Conservation (phyloP, 1,284 basidiomycete species). For the Ceratobasidium sp. region DNA sequence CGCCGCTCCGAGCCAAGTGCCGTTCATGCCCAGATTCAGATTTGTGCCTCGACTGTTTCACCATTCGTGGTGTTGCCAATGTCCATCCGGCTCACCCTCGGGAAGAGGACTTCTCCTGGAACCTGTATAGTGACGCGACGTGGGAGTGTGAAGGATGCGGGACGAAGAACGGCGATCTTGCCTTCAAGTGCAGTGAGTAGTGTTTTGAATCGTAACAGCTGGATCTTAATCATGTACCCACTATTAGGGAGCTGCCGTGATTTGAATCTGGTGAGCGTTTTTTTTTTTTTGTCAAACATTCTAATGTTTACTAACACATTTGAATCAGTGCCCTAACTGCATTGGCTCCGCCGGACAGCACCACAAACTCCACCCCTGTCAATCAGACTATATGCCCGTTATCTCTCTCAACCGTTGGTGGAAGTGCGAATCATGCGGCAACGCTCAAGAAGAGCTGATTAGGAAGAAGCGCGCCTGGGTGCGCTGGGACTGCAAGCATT, state of each 20-base stretch:
- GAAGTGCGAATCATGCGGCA: conserved; percentile 34
- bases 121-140: conserved; percentile 22
- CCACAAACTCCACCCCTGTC: conserved; percentile 35
- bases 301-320: neutral
- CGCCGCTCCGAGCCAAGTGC: conserved; percentile 32
- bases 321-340: conserved; percentile 36
- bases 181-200: conserved; percentile 36
- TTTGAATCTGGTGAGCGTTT: conserved; percentile 25
- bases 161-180: conserved; percentile 35
- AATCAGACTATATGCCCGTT: conserved; percentile 30
- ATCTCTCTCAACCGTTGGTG: conserved; percentile 37
- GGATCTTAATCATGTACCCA: neutral
- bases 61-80: conserved; percentile 26
- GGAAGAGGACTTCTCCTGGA: conserved; percentile 32
- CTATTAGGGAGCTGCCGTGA: conserved; percentile 37
- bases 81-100: conserved; percentile 31
- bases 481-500: conserved; percentile 37
- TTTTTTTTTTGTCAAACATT: neutral
- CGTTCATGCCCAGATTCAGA: conserved; percentile 35
- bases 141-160: conserved; percentile 44
- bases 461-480: conserved; percentile 32
- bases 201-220: neutral
- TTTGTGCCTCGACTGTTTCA: conserved; percentile 39
- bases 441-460: conserved; percentile 25
- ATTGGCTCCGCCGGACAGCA: conserved; percentile 27